Conservation (phyloP, 164 flowering plant species). For the Piper longum region DNA sequence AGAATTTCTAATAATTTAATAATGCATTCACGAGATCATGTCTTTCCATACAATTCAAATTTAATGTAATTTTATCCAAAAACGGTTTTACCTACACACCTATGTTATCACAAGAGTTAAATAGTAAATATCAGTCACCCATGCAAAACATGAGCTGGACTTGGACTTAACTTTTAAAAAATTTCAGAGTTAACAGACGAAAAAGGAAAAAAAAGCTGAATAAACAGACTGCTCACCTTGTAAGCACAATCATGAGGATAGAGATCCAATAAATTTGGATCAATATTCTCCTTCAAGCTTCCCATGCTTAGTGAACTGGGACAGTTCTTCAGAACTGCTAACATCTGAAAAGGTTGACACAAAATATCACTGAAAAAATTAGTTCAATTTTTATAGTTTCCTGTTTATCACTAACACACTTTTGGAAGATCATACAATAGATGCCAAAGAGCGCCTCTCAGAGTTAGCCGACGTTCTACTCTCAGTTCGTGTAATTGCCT, state of each 20-base stretch:
- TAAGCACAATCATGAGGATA: constrained; percentile 86
- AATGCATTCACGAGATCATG: too few relatives aligned
- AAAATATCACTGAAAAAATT: too few relatives aligned
- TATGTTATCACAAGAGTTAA: too few relatives aligned
- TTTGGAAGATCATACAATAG: constrained; percentile 48
- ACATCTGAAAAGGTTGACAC: constrained; percentile 43
- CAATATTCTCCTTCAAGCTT: constrained; percentile 66
- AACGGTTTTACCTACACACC: too few relatives aligned
- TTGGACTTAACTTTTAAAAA: too few relatives aligned
- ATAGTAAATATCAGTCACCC: too few relatives aligned
- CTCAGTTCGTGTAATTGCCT: constrained; percentile 64
- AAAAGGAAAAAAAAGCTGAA: neutral
- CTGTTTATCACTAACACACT: neutral
- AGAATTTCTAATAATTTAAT: too few relatives aligned
- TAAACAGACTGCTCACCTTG: constrained; percentile 39
- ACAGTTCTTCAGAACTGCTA: constrained; percentile 55
- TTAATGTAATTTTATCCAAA: too few relatives aligned
- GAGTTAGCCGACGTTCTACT: constrained; percentile 33
- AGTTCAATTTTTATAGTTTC: neutral
- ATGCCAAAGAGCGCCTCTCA: constrained; percentile 85
- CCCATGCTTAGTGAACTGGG: constrained; percentile 66
- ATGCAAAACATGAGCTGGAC: too few relatives aligned
- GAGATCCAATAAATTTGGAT: constrained; percentile 74
- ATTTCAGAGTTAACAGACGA: too few relatives aligned
- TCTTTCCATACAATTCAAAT: too few relatives aligned